A percentile compares a stretch with the other conserved stretches of the same genome.
phyloP scores from a whole-genome alignment of 164 flowering plant genomes.

The Aristolochia fimbriata region DNA sequence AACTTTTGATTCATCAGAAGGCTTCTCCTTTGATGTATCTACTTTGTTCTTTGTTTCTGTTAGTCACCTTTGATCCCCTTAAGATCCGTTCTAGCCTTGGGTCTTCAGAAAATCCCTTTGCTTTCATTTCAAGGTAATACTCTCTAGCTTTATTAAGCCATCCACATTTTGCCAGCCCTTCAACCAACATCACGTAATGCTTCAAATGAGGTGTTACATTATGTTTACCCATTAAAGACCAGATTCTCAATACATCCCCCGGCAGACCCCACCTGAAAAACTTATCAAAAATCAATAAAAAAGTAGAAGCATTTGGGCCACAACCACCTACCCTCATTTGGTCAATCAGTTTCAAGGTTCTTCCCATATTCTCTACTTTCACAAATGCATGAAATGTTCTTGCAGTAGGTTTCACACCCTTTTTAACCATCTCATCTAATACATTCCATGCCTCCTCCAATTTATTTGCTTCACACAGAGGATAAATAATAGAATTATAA shows the following conservation, averaged over 20 bases:
- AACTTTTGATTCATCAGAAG: background rate
- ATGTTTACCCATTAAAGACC: conserved; percentile 51
- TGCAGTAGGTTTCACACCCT: conserved; percentile 38
- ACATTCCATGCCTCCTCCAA: conserved; percentile 54
- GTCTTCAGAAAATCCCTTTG: conserved; percentile 44
- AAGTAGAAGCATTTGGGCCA: conserved; percentile 50
- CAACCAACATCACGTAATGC: conserved; percentile 43
- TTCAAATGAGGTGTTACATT: conserved; percentile 30
- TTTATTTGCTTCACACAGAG: conserved; percentile 62
- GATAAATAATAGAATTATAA: conserved; percentile 57
- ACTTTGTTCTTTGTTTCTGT: conserved; percentile 6
- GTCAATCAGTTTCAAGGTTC: conserved; percentile 43
- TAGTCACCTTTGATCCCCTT: conserved; percentile 14
- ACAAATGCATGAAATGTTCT: conserved; percentile 71
- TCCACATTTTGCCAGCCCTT: conserved; percentile 51
- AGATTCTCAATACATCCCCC: conserved; percentile 48
- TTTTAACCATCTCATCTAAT: conserved; percentile 41
- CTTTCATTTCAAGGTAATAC: conserved; percentile 52
- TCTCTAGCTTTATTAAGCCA: conserved; percentile 51
- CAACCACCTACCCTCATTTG: conserved; percentile 45
- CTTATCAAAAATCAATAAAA: conserved; percentile 40
- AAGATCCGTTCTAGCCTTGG: conserved; percentile 59
- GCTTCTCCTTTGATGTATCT: background rate
- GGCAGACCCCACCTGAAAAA: conserved; percentile 43
- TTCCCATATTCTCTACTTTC: conserved; percentile 30